Evolutionary conservation across 1,139 yeast species (phyloP), one percentile per base, ranked within the genome.

Genomic region (Saccharomycopsis crataegensis): DNA sequence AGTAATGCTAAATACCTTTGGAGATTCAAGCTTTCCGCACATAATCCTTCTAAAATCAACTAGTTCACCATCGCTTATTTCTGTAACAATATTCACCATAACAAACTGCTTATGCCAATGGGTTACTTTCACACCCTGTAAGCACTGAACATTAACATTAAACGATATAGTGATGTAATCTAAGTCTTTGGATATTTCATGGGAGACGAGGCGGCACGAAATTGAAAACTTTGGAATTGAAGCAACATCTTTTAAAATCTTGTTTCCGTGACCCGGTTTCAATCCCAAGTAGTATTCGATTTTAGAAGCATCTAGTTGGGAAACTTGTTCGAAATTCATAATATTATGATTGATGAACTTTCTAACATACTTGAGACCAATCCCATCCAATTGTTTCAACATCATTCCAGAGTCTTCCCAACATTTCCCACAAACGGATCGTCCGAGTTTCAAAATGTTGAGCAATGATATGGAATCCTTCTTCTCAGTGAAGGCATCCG

Each of bases 341-440:
- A 78, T 60, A 16, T 69, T 66, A 12, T 69, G 69, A 17, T 64
- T 68, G 0, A 67, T 64, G 48, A 78, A 66, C 46, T 67, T 71
- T 48, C 70, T 65, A 0, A 74, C 70, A 31, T 70, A 66, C 0
- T 67, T 71, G 1, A 70, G 57, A 0, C 78, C 79, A 31, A 78
- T 62, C 5, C 74, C 75, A 32, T 72, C 73, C 16, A 78, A 55
- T 55, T 78, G 82, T 52, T 72, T 65, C 32, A 78, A 61, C 8
- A 71, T 71, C 60, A 70, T 66, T 0, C 75, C 65, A 0, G 74
- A 62, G 49, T 70, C 72, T 58, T 76, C 80, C 83, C 83, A 78
- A 22, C 79, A 69, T 55, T 65, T 69, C 0, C 76, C 76, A 46
- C 62, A 61, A 2, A 76, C 56, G 46, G 75, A 71, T 51, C 79